These are phyloP conservation scores for Uncinocarpus reesii DNA, from an alignment of 2,329 filamentous ascomycete species.

Conservation along the genomic window DNA sequence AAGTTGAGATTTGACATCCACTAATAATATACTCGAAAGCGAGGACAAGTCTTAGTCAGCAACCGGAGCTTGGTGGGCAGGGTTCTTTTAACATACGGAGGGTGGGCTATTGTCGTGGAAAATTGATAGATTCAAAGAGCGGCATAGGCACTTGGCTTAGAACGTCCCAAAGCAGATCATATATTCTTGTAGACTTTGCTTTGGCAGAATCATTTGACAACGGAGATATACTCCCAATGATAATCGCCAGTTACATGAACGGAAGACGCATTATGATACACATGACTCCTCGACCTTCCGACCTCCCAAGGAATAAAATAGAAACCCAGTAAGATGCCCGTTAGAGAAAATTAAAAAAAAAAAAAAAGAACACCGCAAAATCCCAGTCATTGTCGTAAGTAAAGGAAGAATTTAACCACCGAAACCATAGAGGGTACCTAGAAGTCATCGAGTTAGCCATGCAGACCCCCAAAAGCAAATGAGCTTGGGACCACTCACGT, in stretches of 20 bases:
- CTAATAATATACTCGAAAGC: no score
- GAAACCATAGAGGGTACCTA: slow-evolving; percentile 73
- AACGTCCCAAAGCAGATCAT: slow-evolving; percentile 12
- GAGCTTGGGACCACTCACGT: slow-evolving; percentile 30
- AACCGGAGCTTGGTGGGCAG: no score
- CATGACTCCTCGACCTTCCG: slow-evolving; percentile 13
- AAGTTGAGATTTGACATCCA: no score
- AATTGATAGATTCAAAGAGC: background rate
- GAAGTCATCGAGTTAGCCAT: slow-evolving; percentile 13
- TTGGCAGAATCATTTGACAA: slow-evolving; percentile 10
- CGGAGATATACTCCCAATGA: slow-evolving; percentile 4
- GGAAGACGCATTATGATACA: slow-evolving; percentile 13
- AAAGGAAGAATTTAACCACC: slow-evolving; percentile 56
- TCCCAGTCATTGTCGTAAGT: slow-evolving; percentile 14
- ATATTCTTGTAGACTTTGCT: slow-evolving; percentile 10
- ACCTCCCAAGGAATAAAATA: slow-evolving; percentile 12
- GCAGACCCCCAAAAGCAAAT: slow-evolving; percentile 1
- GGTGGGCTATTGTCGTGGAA: background rate
- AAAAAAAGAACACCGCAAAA: slow-evolving; percentile 13
- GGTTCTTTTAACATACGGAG: no score
- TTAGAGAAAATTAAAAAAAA: slow-evolving; percentile 7
- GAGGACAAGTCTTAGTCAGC: no score
- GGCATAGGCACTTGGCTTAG: background rate
- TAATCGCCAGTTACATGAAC: slow-evolving; percentile 9
- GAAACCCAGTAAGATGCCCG: slow-evolving; percentile 15